These are phyloP conservation scores for Mucor mucedo DNA, from an alignment of 371 early-diverging fungal species.

Conservation along the genomic window DNA sequence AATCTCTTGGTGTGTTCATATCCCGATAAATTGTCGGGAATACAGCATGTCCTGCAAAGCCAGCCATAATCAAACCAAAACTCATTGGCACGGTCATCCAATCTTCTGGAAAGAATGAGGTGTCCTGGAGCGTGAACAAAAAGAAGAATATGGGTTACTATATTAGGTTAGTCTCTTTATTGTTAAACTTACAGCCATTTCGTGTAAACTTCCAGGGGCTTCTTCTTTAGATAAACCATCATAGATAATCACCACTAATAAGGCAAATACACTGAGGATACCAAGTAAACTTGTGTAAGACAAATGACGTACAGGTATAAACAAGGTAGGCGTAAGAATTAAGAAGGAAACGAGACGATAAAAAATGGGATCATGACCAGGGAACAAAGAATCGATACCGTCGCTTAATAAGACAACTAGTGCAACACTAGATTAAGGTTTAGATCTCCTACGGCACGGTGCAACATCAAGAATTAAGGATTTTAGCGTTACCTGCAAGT, in stretches of 20 bases:
- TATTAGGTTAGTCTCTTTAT: slow-evolving; percentile 1
- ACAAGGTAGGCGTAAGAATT: slow-evolving; percentile 51
- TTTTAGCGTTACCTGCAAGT: slow-evolving; percentile 50
- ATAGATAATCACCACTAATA: slow-evolving; percentile 47
- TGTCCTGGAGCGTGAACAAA: slow-evolving; percentile 33
- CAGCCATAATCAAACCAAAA: slow-evolving; percentile 55
- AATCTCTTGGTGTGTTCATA: slow-evolving; percentile 51
- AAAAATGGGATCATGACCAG: slow-evolving; percentile 28
- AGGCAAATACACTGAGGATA: slow-evolving; percentile 49
- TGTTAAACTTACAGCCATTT: slow-evolving; percentile 53
- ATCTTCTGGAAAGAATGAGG: slow-evolving; percentile 35
- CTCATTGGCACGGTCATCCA: slow-evolving; percentile 43
- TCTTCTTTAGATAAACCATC: slow-evolving; percentile 55
- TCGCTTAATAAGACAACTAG: slow-evolving; percentile 50
- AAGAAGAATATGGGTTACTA: neutral
- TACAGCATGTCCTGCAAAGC: slow-evolving; percentile 55
- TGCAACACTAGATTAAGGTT: slow-evolving; percentile 32
- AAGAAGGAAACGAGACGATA: slow-evolving; percentile 41
- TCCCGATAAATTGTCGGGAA: slow-evolving; percentile 55
- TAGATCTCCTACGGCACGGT: neutral
- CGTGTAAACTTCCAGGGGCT: slow-evolving; percentile 64
- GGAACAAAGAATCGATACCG: slow-evolving; percentile 44
- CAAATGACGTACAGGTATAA: slow-evolving; percentile 55
- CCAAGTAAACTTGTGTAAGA: slow-evolving; percentile 59
- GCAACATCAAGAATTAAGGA: too few relatives aligned